Percentiles rank a stretch among this genome's conserved stretches.
These are phyloP conservation scores for Ceratobasidium sp. DNA, from an alignment of 1,284 basidiomycete genomes.

Conservation along the genomic window DNA sequence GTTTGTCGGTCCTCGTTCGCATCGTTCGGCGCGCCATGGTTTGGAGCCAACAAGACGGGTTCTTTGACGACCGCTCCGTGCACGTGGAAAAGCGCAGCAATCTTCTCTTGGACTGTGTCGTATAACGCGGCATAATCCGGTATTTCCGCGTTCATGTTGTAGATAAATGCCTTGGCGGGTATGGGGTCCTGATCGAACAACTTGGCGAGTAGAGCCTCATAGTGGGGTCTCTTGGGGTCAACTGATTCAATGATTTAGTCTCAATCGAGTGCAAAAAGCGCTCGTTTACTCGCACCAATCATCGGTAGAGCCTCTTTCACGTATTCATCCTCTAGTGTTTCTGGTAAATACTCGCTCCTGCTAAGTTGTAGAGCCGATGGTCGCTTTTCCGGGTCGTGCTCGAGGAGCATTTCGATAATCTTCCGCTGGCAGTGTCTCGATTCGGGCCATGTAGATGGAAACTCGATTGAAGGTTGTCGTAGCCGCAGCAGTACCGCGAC, in stretches of 20 bases:
- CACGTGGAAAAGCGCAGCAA: slow-evolving; percentile 83
- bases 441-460: slow-evolving; percentile 81
- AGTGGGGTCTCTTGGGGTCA: slow-evolving; percentile 78
- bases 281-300: slow-evolving; percentile 69
- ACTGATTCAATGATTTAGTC: slow-evolving; percentile 59
- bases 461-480: slow-evolving; percentile 77
- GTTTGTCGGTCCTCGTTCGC: slow-evolving; percentile 71
- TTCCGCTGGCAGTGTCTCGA: slow-evolving; percentile 74
- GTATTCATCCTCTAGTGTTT: slow-evolving; percentile 84
- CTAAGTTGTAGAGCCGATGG: slow-evolving; percentile 89
- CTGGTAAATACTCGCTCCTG: slow-evolving; percentile 81
- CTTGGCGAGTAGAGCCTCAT: slow-evolving; percentile 76
- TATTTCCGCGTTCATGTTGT: slow-evolving; percentile 78
- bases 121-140: slow-evolving; percentile 82
- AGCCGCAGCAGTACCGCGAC: slow-evolving; percentile 85
- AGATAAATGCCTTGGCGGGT: slow-evolving; percentile 79
- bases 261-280: slow-evolving; percentile 23
- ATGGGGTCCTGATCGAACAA: slow-evolving; percentile 79
- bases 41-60: slow-evolving; percentile 85
- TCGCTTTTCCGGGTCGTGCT: slow-evolving; percentile 85
- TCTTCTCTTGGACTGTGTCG: slow-evolving; percentile 80
- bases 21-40: slow-evolving; percentile 65
- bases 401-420: slow-evolving; percentile 85
- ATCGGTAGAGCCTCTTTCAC: slow-evolving; percentile 83
- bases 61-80: slow-evolving; percentile 92